Conservation (phyloP, 192 early-diverging fungal species). For the Bifiguratus adelaidae region DNA sequence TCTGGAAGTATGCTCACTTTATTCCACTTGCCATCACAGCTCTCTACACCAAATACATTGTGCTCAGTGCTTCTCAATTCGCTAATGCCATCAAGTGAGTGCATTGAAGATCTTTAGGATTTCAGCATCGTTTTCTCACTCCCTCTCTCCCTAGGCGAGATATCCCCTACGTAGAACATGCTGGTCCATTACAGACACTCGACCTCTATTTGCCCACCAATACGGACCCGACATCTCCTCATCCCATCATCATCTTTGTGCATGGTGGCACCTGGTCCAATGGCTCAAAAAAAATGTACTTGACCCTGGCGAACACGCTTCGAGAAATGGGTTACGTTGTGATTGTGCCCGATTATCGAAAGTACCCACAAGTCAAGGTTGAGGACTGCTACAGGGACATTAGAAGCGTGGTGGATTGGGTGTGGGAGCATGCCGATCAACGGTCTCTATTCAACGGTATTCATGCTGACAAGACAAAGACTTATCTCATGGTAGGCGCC, state of each 20-base stretch:
- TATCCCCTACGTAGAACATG: slow-evolving; percentile 10
- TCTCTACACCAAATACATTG: slow-evolving; percentile 19
- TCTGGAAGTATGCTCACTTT: slow-evolving; percentile 8
- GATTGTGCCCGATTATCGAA: slow-evolving; percentile 38
- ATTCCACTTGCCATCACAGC: slow-evolving; percentile 18
- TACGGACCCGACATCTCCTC: not conserved
- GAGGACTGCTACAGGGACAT: slow-evolving; percentile 29
- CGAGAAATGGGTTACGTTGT: slow-evolving; percentile 42
- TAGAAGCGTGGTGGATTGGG: slow-evolving; percentile 33
- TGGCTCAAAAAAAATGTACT: slow-evolving; percentile 34
- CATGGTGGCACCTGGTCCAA: slow-evolving; percentile 44
- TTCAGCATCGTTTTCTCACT: not conserved
- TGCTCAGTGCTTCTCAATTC: slow-evolving; percentile 10
- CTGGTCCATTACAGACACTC: not conserved
- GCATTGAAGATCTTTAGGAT: not conserved
- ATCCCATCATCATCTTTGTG: slow-evolving; percentile 40
- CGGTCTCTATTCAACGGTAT: too few species aligned
- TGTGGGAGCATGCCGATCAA: slow-evolving; percentile 16
- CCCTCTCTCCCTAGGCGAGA: slow-evolving; percentile 3
- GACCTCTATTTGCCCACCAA: slow-evolving; percentile 14
- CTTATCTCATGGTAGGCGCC: slow-evolving; percentile 27
- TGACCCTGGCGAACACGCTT: slow-evolving; percentile 29
- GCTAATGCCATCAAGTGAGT: slow-evolving; percentile 16
- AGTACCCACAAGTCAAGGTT: slow-evolving; percentile 35
- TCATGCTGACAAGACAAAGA: slow-evolving; percentile 14